Base-by-base conservation (phyloP, 495 filamentous ascomycete species). In the Aspergillus sclerotiicarbonarius region DNA sequence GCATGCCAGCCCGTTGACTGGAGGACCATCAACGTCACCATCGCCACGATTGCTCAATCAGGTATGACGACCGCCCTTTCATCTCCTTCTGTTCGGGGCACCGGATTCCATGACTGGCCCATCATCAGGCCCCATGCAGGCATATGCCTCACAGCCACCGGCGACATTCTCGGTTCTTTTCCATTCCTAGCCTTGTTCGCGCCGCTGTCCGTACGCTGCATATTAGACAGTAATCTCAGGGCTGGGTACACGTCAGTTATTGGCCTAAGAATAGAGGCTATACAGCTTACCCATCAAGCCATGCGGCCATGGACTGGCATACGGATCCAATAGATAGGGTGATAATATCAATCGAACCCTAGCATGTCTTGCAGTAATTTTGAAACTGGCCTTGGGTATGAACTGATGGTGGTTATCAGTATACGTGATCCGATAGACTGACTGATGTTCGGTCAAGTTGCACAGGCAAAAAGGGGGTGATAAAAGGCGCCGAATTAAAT, bases 1-100 rank as follows among this genome's bases (percentile, higher is more conserved):
- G 46, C 54, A 18, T 51, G 33, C 8, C 46, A 18, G 18, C 31
- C 33, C 46, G 33, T 50, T 45, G 47, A 57, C 41, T 57, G 29
- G 54, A 20, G n/a, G 8, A 8, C 47, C 47, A n/a, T 50, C 47
- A 50, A 15, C 47, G 47, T 32, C 47, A 32, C 47, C 47, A n/a
- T 16, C 21, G 47, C 47, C 47, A 16, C 7, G 12, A 29, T 30
- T 16, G n/a, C 47, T 25, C 29, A 50, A 50, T 50, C 47, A 50
- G 18, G 47, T 32, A 50, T 50, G 16, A 50, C 47, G 47, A 32
- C 29, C 4, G 47, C n/a, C 47, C 47, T 50, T 50, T 31, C 47
- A 18, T 29, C n/a, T 50, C 13, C 21, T 16, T 25, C 31, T 4
- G 7, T 16, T 50, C 47, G 7, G 31, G 6, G 47, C 16, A 29